Evolutionary conservation across 2,329 filamentous ascomycete species (phyloP), one percentile per base, ranked within the genome.

Genomic region (Bipolaris sorokiniana): DNA sequence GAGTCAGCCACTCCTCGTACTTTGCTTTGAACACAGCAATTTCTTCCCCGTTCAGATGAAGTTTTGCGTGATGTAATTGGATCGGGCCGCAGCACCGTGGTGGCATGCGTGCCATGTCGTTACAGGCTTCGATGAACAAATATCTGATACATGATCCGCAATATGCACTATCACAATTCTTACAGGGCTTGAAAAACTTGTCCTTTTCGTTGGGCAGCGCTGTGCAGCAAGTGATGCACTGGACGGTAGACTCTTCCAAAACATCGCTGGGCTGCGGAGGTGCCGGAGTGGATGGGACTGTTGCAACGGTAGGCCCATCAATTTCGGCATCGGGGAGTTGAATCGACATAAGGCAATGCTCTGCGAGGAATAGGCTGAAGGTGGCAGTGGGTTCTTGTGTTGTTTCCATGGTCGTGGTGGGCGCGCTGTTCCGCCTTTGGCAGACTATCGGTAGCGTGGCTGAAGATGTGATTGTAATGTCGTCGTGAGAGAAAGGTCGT

Each of bases 1-100:
- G 61, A 2, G 81, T 80, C 34, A 70, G 69, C 75, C 79, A 81
- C 64, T 84, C 81, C 44, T 84, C 81, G 50, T 80, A 78, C 56
- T 79, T 82, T 9, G 63, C 60, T 45, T 77, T 67, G 63, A 69
- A 84, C 2, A 63, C 59, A 11, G 66, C 63, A 1, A 73, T 64
- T 50, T 81, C 76, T 5, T 73, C 70, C 5, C 64, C 13, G 0
- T 73, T 71, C 26, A 83, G 65, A 44, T 74, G 64, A 1, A 70
- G 67, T 5, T 70, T 66, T 4, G 75, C 75, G 26, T 77, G 63
- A 22, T 79, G 76, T n/a, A 81, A 66, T 44, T 79, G 79, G 9
- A 84, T 72, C 7, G 77, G 67, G 3, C 46, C 63, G 58, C 80
- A 82, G 66, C 82, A 84, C 23, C 73, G 71, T 3, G 80, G 78